Percentiles rank a stretch among this genome's conserved stretches.
Conservation (phyloP, 306 rosid species). For the Heteromeles arbutifolia region DNA sequence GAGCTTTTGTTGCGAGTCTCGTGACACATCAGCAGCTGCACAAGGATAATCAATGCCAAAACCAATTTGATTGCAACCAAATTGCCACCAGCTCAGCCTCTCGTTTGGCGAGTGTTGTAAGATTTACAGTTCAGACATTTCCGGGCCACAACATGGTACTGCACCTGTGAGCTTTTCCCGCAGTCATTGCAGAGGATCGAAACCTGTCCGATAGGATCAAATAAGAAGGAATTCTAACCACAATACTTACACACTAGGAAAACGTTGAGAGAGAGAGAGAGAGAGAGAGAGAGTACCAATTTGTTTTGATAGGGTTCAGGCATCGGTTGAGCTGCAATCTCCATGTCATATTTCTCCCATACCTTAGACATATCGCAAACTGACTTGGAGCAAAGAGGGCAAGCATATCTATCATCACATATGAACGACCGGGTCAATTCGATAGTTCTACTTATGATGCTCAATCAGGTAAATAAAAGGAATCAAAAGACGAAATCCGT, state of each 20-base stretch:
- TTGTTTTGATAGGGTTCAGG: slow-evolving; percentile 54
- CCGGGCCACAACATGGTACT: slow-evolving; percentile 67
- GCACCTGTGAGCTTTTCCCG: slow-evolving; percentile 49
- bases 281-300: slow-evolving; percentile 29
- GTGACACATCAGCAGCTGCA: neutral
- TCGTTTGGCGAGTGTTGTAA: slow-evolving; percentile 72
- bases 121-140: slow-evolving; percentile 77
- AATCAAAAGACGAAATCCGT: neutral
- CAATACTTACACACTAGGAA: neutral
- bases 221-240: neutral
- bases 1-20: neutral
- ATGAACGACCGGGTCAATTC: neutral
- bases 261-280: too few species aligned
- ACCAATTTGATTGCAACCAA: neutral
- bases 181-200: slow-evolving; percentile 93
- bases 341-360: slow-evolving; percentile 79
- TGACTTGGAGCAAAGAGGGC: slow-evolving; percentile 88
- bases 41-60: neutral
- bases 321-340: slow-evolving; percentile 76
- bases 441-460: neutral
- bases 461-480: neutral
- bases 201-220: slow-evolving; percentile 32
- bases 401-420: slow-evolving; percentile 47
- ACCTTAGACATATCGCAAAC: slow-evolving; percentile 86
- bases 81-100: slow-evolving; percentile 48